Evolutionary conservation across 1,139 yeast genomes (phyloP), one percentile per base, ranked within the genome.

Genomic region (Yamadazyma dendronema): DNA sequence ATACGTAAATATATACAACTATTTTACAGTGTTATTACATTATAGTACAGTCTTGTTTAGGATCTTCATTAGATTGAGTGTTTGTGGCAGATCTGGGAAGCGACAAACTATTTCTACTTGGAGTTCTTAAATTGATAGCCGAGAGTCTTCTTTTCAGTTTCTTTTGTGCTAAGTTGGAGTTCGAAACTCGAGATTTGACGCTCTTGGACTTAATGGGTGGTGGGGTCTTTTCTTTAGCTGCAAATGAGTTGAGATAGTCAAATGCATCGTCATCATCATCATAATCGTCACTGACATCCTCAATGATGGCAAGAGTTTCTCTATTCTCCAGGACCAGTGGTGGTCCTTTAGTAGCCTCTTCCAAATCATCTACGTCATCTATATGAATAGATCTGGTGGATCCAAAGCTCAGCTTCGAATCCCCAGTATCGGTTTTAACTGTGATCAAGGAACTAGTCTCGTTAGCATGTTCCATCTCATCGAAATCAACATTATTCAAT

Each of bases 191-290:
- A 12, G 27, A 8, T 12, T n/a, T 24, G 12, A 12, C 12, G 13
- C 13, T n/a, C 27, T 24, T 24, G 7, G 13, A 11, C 23, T 33
- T 21, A 17, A 8, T 13, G 22, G 34, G 16, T 5, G 33, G n/a
- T 19, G 30, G 17, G 7, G 35, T n/a, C 9, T 24, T 11, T 9
- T 9, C 12, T n/a, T 24, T 7, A n/a, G 37, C 30, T 13, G 38
- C 24, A 32, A 47, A 47, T 4, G 49, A 43, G 30, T 47, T 45
- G 13, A 47, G 33, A 10, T 31, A 39, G 27, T 47, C 50, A 38
- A 36, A 46, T 1, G 48, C 38, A 25, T 42, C 43, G 31, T 47
- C 50, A 10, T 42, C 42, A 7, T 37, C 35, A 6, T 32, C 35
- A 13, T 36, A 40, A 12, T 36, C 39, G 4, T 36, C 13, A 24